phyloP scores from a whole-genome alignment of 192 early-diverging fungal species.

The Gorgonomyces haynaldii region DNA sequence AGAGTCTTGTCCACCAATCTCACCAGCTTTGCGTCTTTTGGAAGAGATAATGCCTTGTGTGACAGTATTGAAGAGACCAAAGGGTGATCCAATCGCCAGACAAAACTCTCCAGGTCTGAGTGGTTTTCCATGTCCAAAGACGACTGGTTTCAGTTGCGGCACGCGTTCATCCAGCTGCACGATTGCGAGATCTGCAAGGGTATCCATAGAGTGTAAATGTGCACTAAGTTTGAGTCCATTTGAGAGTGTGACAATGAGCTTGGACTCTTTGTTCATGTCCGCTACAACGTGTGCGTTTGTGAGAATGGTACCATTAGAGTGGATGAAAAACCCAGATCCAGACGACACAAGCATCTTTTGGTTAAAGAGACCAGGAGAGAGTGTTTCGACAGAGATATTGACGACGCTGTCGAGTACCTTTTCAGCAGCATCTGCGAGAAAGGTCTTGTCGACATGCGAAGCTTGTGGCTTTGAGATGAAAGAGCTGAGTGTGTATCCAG shows the following conservation, averaged over 20 bases:
- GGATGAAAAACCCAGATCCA: slow-evolving; percentile 39
- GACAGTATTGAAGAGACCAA: slow-evolving; percentile 38
- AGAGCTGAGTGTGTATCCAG: too few species aligned
- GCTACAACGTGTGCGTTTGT: slow-evolving; percentile 30
- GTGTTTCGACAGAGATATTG: slow-evolving; percentile 26
- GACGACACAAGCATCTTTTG: slow-evolving; percentile 19
- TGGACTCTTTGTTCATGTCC: slow-evolving; percentile 6
- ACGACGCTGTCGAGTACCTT: slow-evolving; percentile 32
- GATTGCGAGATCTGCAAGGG: slow-evolving; percentile 31
- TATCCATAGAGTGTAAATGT: slow-evolving; percentile 26
- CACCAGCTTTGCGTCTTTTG: slow-evolving; percentile 13
- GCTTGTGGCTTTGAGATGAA: too few species aligned
- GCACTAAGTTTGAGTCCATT: slow-evolving; percentile 24
- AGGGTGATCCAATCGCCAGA: slow-evolving; percentile 36
- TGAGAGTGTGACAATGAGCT: slow-evolving; percentile 9
- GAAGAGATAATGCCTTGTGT: slow-evolving; percentile 39
- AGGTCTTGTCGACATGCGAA: too few species aligned
- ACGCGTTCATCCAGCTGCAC: slow-evolving; percentile 3
- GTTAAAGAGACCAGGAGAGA: slow-evolving; percentile 7
- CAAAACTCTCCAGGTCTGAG: slow-evolving; percentile 29
- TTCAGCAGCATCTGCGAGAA: slow-evolving; percentile 39
- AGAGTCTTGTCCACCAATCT: slow-evolving; percentile 27
- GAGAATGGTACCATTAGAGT: slow-evolving; percentile 16
- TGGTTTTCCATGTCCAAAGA: slow-evolving; percentile 3
- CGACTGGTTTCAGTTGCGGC: slow-evolving; percentile 9